Conservation (phyloP, 257 asterid species). For the Galeopsis tetrahit region DNA sequence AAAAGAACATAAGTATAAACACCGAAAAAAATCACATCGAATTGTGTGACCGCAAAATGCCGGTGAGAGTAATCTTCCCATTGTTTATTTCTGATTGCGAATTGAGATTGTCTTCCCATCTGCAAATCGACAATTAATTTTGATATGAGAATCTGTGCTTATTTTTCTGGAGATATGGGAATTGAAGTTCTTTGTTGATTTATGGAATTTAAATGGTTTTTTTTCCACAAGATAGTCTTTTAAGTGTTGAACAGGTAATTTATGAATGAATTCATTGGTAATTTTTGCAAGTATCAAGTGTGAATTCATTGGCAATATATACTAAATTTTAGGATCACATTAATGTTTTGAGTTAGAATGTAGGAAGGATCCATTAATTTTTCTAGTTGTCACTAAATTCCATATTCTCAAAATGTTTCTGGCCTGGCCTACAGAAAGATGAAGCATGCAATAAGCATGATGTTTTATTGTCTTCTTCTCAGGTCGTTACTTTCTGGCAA, state of each 20-base stretch:
- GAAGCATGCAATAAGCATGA: too few species aligned
- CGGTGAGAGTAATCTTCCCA: too few species aligned
- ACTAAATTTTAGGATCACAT: background rate
- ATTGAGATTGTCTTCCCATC: background rate
- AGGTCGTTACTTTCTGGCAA: constrained; percentile 99
- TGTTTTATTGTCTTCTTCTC: constrained; percentile 30
- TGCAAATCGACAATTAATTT: background rate
- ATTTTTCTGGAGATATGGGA: background rate
- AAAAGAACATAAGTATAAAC: background rate
- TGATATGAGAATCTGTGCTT: constrained; percentile 7
- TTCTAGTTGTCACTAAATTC: background rate
- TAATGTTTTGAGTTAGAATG: background rate
- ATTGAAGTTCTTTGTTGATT: background rate
- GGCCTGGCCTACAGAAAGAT: constrained; percentile 84
- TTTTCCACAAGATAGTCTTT: too few species aligned
- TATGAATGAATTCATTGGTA: background rate
- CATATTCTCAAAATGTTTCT: constrained; percentile 78
- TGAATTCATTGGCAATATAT: too few species aligned
- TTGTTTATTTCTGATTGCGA: too few species aligned
- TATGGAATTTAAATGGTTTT: background rate
- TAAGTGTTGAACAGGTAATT: constrained; percentile 65
- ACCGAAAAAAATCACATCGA: constrained; percentile 23
- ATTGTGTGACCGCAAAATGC: constrained; percentile 41
- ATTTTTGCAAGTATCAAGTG: background rate
- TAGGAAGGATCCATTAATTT: background rate